A percentile compares a stretch with the other conserved stretches of the same genome.
These are phyloP conservation scores for Solanum phureja DNA, from an alignment of 257 asterid species.

Conservation along the genomic window DNA sequence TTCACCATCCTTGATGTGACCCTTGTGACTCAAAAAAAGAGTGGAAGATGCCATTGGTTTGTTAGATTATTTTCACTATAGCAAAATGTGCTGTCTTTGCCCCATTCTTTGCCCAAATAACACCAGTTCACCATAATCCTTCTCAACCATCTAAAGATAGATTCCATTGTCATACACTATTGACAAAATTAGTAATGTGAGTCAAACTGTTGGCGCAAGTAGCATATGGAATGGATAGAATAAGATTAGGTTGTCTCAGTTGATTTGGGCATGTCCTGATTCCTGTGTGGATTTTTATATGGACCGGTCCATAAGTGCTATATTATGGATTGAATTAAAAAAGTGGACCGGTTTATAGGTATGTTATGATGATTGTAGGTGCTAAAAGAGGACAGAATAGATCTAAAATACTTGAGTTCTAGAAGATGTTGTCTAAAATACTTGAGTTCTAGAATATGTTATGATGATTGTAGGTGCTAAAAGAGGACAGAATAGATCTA, in stretches of 20 bases:
- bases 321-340: background rate
- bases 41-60: background rate
- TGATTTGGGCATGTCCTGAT: background rate
- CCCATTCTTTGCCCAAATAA: background rate
- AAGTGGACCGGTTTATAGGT: background rate
- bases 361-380: background rate
- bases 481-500: background rate
- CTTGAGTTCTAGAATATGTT: background rate
- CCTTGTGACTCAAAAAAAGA: background rate
- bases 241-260: background rate
- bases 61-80: background rate
- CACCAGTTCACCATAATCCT: background rate
- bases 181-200: background rate
- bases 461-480: background rate
- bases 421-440: background rate
- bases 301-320: background rate
- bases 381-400: background rate
- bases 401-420: background rate
- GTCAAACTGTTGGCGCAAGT: background rate
- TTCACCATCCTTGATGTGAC: background rate
- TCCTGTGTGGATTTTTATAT: background rate
- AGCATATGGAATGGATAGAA: background rate
- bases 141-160: background rate
- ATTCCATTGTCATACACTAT: background rate
- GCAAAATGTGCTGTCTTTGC: background rate